Conservation (phyloP, 345 rosid genomes). For the Atalantia buxifolia region DNA sequence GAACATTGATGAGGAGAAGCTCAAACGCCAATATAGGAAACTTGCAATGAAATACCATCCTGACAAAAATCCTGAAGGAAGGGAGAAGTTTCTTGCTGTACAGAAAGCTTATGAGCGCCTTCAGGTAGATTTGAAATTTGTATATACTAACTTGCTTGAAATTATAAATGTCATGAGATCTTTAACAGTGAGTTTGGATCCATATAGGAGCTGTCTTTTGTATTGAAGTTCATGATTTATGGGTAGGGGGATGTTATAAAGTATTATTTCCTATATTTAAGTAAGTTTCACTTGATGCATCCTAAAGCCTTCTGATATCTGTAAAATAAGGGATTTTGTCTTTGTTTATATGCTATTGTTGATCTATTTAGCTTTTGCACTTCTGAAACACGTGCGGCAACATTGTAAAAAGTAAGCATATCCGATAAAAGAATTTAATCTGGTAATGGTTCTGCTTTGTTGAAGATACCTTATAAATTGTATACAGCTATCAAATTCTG, state of each 20-base stretch:
- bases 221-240: background rate
- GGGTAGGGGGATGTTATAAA: background rate
- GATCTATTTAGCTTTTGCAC: slow-evolving; percentile 7
- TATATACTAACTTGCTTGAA: slow-evolving; percentile 8
- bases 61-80: slow-evolving; percentile 98
- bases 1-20: slow-evolving; percentile 98
- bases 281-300: background rate
- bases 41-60: slow-evolving; percentile 99
- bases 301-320: background rate
- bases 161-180: slow-evolving; percentile 2
- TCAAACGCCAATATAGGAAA: slow-evolving; percentile 98
- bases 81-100: slow-evolving; percentile 96
- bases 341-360: background rate
- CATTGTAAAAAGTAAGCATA: background rate
- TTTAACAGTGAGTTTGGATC: background rate
- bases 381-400: background rate
- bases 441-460: background rate
- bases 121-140: slow-evolving; percentile 52
- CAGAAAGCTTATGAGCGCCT: slow-evolving; percentile 98
- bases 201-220: background rate
- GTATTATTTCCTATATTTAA: background rate
- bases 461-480: background rate
- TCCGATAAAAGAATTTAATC: background rate
- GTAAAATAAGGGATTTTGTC: background rate
- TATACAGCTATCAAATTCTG: background rate